Base-by-base conservation (phyloP, 139 green algal species). In the Gonium pectorale region DNA sequence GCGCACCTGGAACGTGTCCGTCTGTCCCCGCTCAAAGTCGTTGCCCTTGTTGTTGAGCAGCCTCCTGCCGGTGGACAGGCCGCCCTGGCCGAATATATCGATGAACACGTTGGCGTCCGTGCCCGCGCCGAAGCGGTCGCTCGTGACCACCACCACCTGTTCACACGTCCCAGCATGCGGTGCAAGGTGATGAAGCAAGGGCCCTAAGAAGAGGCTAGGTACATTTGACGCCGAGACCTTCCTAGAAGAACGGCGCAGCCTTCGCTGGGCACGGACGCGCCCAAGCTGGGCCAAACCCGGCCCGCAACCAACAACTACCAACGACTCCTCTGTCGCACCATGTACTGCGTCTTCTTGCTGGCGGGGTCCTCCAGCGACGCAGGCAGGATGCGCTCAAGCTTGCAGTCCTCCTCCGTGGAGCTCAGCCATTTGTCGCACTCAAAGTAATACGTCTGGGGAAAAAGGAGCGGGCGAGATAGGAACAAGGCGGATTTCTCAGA, bases 31-130 rank as follows among this genome's bases (percentile, higher is more conserved):
- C 80, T 93, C 86, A 51, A 92, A 92, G 79, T 88, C 43, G 81
- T 84, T 86, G 62, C 86, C 86, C 27, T 44, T 62, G 51, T 89
- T 89, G 69, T 92, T 83, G 69, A 93, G 81, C 52, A 72, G 71
- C n/a, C 88, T 33, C 5, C 35, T 59, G 43, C 87, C 90, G 29
- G 72, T 90, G 63, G 87, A 67, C 13, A n/a, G 35, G 43, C 79
- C 72, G n/a, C 77, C 46, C 37, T 31, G 9, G 19, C 91, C 90
- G 51, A 62, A 85, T 37, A 94, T 70, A 44, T 90, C 82, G 37
- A 93, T 46, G 38, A 73, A 90, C 63, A 93, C 90, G 75, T 90
- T 86, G 66, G 91, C 88, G 63, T 93, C 90, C 27, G 90, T 94
- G 67, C 90, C 90, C 7, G 90, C 90, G 35, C 88, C 88, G 31